A percentile compares a stretch with the other conserved stretches of the same genome.
Evolutionary conservation across 202 grass and related monocot genomes (phyloP).

Genomic region (Schoenoplectus triqueter): DNA sequence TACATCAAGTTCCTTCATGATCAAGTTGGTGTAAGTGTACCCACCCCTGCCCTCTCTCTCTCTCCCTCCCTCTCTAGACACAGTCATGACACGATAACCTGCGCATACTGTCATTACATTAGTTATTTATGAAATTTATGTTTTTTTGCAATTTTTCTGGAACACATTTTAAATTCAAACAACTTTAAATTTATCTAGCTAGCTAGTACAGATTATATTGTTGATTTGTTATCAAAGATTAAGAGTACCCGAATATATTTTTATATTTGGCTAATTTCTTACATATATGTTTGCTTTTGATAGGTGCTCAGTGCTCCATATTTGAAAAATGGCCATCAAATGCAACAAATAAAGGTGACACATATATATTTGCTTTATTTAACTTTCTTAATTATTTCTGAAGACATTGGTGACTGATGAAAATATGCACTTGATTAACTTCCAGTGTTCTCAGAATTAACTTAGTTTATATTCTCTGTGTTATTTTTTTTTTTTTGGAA

Average conservation of each 20-base stretch:
- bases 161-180: not conserved
- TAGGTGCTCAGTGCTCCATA: slow-evolving; percentile 90
- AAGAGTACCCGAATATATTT: slow-evolving; percentile 6
- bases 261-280: slow-evolving; percentile 37
- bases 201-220: not conserved
- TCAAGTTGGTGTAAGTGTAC: slow-evolving; percentile 78
- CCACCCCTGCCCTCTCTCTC: not conserved
- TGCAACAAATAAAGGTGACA: slow-evolving; percentile 78
- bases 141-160: not conserved
- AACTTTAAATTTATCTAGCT: not conserved
- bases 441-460: slow-evolving; percentile 35
- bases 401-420: not conserved
- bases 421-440: not conserved
- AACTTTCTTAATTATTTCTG: slow-evolving; percentile 35
- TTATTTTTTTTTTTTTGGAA: slow-evolving; percentile 29
- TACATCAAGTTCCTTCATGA: slow-evolving; percentile 99
- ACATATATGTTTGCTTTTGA: slow-evolving; percentile 39
- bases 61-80: no score
- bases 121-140: not conserved
- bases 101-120: not conserved
- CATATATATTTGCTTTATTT: slow-evolving; percentile 28
- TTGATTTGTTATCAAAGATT: not conserved
- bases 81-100: slow-evolving; percentile 14
- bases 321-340: slow-evolving; percentile 78
- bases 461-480: slow-evolving; percentile 21